Evolutionary conservation across 306 rosid genomes (phyloP), one percentile per base, ranked within the genome.

Genomic region (Vigna reflexopilosa): DNA sequence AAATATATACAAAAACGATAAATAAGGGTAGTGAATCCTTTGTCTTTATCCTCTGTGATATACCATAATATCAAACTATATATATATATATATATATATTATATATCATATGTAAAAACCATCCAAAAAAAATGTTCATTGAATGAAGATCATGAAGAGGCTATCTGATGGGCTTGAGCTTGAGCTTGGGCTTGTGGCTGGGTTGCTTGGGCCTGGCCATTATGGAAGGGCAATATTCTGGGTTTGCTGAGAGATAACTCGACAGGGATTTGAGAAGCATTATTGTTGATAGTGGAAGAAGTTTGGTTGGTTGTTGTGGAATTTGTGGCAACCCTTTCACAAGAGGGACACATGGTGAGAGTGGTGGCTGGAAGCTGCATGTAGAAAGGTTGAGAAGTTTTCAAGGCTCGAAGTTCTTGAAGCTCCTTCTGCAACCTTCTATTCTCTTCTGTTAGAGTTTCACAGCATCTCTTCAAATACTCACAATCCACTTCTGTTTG

Each of bases 291-390:
- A 3, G 82, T 40, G 65, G 77, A 5, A 14, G 77, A 5, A 14
- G 67, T 54, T 67, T 67, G 40, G 58, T 59, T 11, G 5, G 62
- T 58, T 65, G 45, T 49, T 67, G 84, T 24, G 61, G 86, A 52
- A 40, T 67, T 81, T 83, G 93, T 83, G 12, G 89, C 92, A 5
- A 90, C 94, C 5, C 97, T 87, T 83, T 96, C 98, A 30, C 99
- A 96, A 0, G 99, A 90, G 22, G 99, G 98, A 54, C 99, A 96
- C 98, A 96, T 93, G 58, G 99, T 96, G 77, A 96, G 98, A 13
- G 99, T 96, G 50, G 99, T 96, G 64, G 99, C 97, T 36, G 99
- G 99, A 30, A 91, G 96, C 50, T 96, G 99, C 97, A 90, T 93
- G 88, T 90, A 96, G 64, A 93, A 96, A 48, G 99, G 97, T 19